phyloP scores from a whole-genome alignment of 495 filamentous ascomycete species.

The Thermothielavioides terrestris region DNA sequence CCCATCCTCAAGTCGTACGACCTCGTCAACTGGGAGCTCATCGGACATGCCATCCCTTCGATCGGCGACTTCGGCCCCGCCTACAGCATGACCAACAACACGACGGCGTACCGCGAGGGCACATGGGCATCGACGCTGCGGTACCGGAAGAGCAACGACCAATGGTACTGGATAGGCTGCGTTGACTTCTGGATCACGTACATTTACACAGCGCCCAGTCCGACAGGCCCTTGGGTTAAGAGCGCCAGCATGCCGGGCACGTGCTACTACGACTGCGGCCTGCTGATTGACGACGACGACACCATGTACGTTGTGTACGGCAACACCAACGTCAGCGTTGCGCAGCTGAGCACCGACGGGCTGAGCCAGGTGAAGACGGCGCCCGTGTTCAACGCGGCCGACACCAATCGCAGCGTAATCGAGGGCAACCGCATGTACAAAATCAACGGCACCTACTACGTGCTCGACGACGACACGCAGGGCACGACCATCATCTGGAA shows the following conservation, averaged over 20 bases:
- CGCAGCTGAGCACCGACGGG: slow-evolving; percentile 41
- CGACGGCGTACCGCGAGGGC: slow-evolving; percentile 41
- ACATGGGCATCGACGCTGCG: slow-evolving; percentile 47
- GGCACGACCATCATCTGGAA: slow-evolving; percentile 38
- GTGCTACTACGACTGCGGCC: slow-evolving; percentile 52
- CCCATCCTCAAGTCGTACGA: slow-evolving; percentile 26
- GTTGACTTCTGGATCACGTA: slow-evolving; percentile 37
- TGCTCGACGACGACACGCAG: slow-evolving; percentile 37
- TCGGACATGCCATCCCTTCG: slow-evolving; percentile 44
- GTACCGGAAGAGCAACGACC: slow-evolving; percentile 36
- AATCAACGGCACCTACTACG: slow-evolving; percentile 45
- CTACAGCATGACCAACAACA: slow-evolving; percentile 38
- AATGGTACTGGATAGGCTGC: slow-evolving; percentile 52
- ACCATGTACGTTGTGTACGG: slow-evolving; percentile 51
- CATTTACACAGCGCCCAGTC: slow-evolving; percentile 37
- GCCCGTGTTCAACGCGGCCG: slow-evolving; percentile 30
- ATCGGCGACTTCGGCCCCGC: slow-evolving; percentile 38
- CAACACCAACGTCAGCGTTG: slow-evolving; percentile 39
- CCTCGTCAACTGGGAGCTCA: slow-evolving; percentile 48
- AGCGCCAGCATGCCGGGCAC: slow-evolving; percentile 20
- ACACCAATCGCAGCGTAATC: slow-evolving; percentile 22
- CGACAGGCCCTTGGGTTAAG: slow-evolving; percentile 23
- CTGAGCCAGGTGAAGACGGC: slow-evolving; percentile 15
- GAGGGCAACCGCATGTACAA: slow-evolving; percentile 53
- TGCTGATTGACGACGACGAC: slow-evolving; percentile 47